phyloP scores from a whole-genome alignment of 2,329 filamentous ascomycete species.

The Aspergillus melleus region DNA sequence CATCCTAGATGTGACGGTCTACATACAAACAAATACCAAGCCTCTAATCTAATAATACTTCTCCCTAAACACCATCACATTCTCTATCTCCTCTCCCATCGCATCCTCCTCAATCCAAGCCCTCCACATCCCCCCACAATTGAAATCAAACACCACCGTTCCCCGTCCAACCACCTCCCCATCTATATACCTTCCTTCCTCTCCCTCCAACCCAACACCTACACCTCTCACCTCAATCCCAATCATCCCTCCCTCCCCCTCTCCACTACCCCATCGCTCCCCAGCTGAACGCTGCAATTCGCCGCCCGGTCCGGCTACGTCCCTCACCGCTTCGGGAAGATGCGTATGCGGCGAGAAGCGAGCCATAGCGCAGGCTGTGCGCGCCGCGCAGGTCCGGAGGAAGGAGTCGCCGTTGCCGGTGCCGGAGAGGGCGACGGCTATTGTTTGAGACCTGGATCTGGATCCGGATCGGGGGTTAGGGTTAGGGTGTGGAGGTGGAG shows the following conservation, averaged over 20 bases:
- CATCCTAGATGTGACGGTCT: no score
- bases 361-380: slow-evolving; percentile 72
- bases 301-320: slow-evolving; percentile 69
- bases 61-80: slow-evolving; percentile 47
- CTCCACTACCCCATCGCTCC: slow-evolving; percentile 71
- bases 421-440: slow-evolving; percentile 65
- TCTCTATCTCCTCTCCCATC: slow-evolving; percentile 34
- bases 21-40: no score
- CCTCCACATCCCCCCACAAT: slow-evolving; percentile 85
- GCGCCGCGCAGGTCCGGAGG: slow-evolving; percentile 67
- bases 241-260: slow-evolving; percentile 84
- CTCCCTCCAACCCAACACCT: slow-evolving; percentile 21
- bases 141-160: slow-evolving; percentile 72
- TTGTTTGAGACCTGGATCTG: slow-evolving; percentile 5
- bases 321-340: slow-evolving; percentile 59
- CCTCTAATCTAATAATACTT: slow-evolving; percentile 20
- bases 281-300: slow-evolving; percentile 74
- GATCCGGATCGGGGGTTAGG: neutral
- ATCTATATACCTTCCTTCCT: slow-evolving; percentile 23
- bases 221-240: slow-evolving; percentile 56
- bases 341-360: slow-evolving; percentile 56
- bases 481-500: no score
- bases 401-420: slow-evolving; percentile 91
- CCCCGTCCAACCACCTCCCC: slow-evolving; percentile 38
- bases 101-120: slow-evolving; percentile 60